These are phyloP conservation scores for Takakia lepidozioides DNA, from an alignment of 225 moss, liverwort and hornwort species.

Conservation along the genomic window DNA sequence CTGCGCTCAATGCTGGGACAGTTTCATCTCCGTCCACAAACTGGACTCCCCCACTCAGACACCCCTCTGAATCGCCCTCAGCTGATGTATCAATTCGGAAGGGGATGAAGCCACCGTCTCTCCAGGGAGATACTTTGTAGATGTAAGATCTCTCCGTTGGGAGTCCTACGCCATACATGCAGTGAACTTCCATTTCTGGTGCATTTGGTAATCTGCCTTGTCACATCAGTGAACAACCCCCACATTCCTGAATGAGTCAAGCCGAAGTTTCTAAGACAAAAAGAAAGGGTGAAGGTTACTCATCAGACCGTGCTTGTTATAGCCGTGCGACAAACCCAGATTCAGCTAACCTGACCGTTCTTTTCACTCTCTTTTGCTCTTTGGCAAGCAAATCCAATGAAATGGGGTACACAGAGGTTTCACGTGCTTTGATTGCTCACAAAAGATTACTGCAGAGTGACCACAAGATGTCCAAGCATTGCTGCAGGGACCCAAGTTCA, in stretches of 20 bases:
- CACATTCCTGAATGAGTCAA: no score
- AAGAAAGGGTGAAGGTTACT: background rate
- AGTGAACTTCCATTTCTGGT: conserved; percentile 48
- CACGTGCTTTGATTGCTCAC: no score
- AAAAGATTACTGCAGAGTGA: no score
- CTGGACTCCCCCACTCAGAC: conserved; percentile 53
- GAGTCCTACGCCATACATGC: conserved; percentile 58
- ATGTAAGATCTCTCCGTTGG: conserved; percentile 58
- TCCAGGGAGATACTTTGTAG: conserved; percentile 40
- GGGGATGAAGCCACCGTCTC: conserved; percentile 46
- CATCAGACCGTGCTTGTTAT: background rate
- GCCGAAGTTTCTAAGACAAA: no score
- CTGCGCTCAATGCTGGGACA: conserved; percentile 47
- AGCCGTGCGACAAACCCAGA: background rate
- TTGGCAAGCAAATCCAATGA: background rate
- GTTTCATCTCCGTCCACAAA: conserved; percentile 59
- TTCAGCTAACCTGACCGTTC: background rate
- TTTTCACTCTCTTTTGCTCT: background rate
- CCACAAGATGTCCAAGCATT: no score
- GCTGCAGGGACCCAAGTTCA: no score
- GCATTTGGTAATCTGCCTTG: conserved; percentile 47
- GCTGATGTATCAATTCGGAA: conserved; percentile 53
- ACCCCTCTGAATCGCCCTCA: conserved; percentile 54
- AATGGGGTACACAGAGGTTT: no score
- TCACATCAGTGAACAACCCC: no score